Evolutionary conservation across 176 grass and related monocot species (phyloP), one percentile per base, ranked within the genome.

Genomic region (Aechmea fasciata): DNA sequence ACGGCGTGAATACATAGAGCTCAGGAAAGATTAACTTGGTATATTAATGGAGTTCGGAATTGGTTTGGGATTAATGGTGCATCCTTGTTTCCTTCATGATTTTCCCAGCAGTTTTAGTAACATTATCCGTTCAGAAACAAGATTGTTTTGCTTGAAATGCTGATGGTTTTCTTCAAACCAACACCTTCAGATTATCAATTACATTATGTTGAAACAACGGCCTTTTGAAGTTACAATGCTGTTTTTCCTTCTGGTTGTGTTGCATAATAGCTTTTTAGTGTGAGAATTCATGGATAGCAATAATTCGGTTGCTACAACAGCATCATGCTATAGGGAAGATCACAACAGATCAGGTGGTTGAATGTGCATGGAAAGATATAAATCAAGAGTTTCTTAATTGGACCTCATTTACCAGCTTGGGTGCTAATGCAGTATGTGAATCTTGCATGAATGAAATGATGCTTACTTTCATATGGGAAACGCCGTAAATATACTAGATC

Each of bases 21-120:
- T 99, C 76, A 87, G 95, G 83, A 99, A 90, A 81, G 95, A 99
- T 64, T 94, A 79, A 83, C 50, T 50, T 13, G 22, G 70, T 13
- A 26, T 50, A 70, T 61, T 61, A 9, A 10, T 61, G 55, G 55
- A 48, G 24, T 12, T 18, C 1, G 57, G 26, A 48, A 73, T 18
- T 50, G 11, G 11, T 52, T 48, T 48, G 20, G 29, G 9, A 52
- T 55, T 52, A 72, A 25, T 52, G 52, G 9, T 74, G 2, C 11
- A 18, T 75, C 12, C 20, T 61, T 7, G 17, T 61, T 61, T 61
- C 55, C 20, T 14, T 13, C 55, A 61, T 61, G 55, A 61, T 61
- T 61, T 18, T 9, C 33, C 55, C 55, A 22, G 17, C 9, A 61
- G 14, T 10, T 61, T 61, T 61, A 61, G 55, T 61, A 61, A 61